A percentile compares a stretch with the other conserved stretches of the same genome.
These are phyloP conservation scores for Brassica napus DNA, from an alignment of 345 rosid species.

Conservation along the genomic window DNA sequence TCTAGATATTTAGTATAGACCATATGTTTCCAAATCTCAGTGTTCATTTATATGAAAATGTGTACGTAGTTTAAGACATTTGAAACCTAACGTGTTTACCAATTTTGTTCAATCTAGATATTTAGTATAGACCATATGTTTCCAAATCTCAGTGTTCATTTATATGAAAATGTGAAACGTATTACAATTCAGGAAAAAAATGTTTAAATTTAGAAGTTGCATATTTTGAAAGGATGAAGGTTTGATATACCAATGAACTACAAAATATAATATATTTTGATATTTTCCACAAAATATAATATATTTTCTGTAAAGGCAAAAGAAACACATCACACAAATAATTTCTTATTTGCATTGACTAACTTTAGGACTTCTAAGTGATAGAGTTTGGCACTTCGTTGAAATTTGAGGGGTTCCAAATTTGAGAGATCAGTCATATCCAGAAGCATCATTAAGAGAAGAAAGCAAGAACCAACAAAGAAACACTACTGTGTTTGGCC, in stretches of 20 bases:
- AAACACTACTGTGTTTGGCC: constrained; percentile 10
- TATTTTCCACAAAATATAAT: neutral
- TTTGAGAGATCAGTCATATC: neutral
- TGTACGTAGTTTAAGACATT: neutral
- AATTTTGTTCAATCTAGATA: neutral
- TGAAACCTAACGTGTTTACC: neutral
- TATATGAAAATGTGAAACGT: neutral
- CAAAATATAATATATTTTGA: neutral
- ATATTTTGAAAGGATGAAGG: neutral
- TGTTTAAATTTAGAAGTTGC: neutral
- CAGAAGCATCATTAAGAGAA: constrained; percentile 10
- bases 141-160: neutral
- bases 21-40: neutral
- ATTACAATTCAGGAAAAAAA: neutral
- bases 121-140: neutral
- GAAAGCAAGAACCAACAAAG: constrained; percentile 10
- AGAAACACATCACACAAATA: neutral
- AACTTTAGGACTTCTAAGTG: neutral
- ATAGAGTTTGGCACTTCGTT: constrained; percentile 35
- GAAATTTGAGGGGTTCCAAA: constrained; percentile 6
- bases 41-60: neutral
- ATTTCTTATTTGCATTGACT: neutral
- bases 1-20: neutral
- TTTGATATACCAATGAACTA: neutral
- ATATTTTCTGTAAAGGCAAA: neutral